These are phyloP conservation scores for Calonectria multiphialidica DNA, from an alignment of 2,329 filamentous ascomycete genomes.

Conservation along the genomic window DNA sequence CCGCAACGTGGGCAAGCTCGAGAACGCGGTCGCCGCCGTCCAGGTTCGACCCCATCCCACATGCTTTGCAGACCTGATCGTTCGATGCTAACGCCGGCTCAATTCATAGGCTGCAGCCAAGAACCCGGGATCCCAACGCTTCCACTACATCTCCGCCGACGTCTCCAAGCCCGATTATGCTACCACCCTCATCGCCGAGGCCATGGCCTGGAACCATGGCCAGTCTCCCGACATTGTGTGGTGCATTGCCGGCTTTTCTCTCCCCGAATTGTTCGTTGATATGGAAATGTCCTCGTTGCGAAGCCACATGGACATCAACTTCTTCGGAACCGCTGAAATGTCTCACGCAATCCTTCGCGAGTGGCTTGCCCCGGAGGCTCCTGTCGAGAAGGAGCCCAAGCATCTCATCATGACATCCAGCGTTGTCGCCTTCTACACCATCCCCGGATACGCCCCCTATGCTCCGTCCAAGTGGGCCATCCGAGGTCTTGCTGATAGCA, in stretches of 20 bases:
- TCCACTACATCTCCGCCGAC: conserved; percentile 87
- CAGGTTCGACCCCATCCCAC: conserved; percentile 58
- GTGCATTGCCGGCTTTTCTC: conserved; percentile 84
- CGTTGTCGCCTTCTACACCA: conserved; percentile 78
- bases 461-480: conserved; percentile 88
- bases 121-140: conserved; percentile 76
- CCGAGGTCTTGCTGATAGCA: conserved; percentile 83
- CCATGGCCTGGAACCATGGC: conserved; percentile 82
- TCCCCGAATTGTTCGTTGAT: conserved; percentile 83
- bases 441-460: conserved; percentile 88
- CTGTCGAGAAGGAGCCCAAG: conserved; percentile 64
- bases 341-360: conserved; percentile 81
- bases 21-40: conserved; percentile 75
- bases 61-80: not conserved
- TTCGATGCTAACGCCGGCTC: conserved; percentile 1
- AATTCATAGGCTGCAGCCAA: conserved; percentile 71
- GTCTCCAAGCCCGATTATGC: conserved; percentile 80
- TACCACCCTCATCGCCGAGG: conserved; percentile 75
- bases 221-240: conserved; percentile 86
- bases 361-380: conserved; percentile 73
- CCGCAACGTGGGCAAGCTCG: conserved; percentile 80
- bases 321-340: conserved; percentile 88
- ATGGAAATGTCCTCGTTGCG: conserved; percentile 75
- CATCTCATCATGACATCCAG: conserved; percentile 93
- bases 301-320: conserved; percentile 92